These are phyloP conservation scores for Rhizophlyctis rosea DNA, from an alignment of 192 early-diverging fungal genomes.

Conservation along the genomic window DNA sequence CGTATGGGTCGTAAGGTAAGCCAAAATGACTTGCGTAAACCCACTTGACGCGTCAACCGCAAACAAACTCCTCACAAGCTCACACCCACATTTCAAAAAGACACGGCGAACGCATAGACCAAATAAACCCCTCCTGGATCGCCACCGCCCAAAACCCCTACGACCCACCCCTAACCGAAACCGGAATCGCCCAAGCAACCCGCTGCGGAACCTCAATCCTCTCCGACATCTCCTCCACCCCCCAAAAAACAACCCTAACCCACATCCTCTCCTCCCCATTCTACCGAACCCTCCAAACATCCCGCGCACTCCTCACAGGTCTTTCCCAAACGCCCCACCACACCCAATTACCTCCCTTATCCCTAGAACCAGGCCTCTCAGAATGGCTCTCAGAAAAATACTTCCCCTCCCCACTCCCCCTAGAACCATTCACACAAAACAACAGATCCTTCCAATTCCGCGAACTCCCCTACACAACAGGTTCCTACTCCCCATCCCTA, in stretches of 20 bases:
- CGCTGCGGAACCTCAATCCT: constrained; percentile 8
- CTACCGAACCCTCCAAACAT: constrained; percentile 17
- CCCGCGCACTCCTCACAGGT: not conserved
- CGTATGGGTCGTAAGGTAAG: too few relatives aligned
- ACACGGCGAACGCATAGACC: constrained; percentile 19
- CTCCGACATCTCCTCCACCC: not conserved
- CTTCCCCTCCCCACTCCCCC: not conserved
- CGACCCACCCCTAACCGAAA: constrained; percentile 15
- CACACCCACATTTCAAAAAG: too few relatives aligned
- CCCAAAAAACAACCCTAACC: not conserved
- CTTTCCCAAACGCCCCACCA: not conserved
- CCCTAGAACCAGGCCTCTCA: not conserved
- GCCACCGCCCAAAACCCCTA: constrained; percentile 4
- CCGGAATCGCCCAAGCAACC: constrained; percentile 10
- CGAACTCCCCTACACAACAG: not conserved
- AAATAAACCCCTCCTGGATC: constrained; percentile 11
- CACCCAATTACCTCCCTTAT: not conserved
- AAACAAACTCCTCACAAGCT: too few relatives aligned
- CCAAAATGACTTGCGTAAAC: too few relatives aligned
- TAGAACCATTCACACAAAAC: not conserved
- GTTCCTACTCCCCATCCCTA: not conserved
- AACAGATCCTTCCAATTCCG: not conserved
- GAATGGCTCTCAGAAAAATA: not conserved
- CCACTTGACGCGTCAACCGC: too few relatives aligned
- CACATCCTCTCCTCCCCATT: constrained; percentile 10